Conservation (phyloP, 163 green algal species). For the Smithsoniella earleae region DNA sequence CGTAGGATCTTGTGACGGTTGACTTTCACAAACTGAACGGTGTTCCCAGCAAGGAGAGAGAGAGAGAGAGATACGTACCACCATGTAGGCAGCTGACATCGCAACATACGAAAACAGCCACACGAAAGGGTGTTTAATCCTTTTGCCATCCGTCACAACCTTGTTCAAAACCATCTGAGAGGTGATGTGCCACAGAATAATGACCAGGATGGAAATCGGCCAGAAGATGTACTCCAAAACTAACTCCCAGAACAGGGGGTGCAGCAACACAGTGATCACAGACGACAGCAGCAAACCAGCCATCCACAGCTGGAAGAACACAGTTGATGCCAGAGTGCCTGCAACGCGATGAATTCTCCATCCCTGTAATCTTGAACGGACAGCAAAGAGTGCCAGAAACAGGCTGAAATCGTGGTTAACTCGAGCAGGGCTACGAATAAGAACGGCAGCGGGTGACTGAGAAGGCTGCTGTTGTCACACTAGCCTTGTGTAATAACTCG, state of each 20-base stretch:
- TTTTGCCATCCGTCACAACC: neutral
- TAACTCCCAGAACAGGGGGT: neutral
- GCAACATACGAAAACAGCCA: constrained; percentile 1
- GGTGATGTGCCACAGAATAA: neutral
- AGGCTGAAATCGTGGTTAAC: too few species aligned
- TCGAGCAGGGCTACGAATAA: too few species aligned
- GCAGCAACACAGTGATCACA: neutral
- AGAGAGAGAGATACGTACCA: neutral
- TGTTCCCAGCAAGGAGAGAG: neutral
- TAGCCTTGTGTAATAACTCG: too few species aligned
- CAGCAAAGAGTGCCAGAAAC: too few species aligned
- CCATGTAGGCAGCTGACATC: neutral
- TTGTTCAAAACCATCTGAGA: neutral
- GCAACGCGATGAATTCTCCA: neutral
- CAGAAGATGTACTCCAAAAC: neutral
- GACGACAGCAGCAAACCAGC: neutral
- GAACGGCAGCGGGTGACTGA: too few species aligned
- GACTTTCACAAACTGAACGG: too few species aligned
- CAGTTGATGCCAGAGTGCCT: neutral
- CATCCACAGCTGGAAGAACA: constrained; percentile 20
- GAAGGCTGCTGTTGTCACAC: too few species aligned
- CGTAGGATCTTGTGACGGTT: too few species aligned
- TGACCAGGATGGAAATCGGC: neutral
- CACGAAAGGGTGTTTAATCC: neutral
- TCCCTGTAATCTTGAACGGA: neutral